phyloP scores from a whole-genome alignment of 2,329 filamentous ascomycete species.

The Hymenoscyphus infarciens region DNA sequence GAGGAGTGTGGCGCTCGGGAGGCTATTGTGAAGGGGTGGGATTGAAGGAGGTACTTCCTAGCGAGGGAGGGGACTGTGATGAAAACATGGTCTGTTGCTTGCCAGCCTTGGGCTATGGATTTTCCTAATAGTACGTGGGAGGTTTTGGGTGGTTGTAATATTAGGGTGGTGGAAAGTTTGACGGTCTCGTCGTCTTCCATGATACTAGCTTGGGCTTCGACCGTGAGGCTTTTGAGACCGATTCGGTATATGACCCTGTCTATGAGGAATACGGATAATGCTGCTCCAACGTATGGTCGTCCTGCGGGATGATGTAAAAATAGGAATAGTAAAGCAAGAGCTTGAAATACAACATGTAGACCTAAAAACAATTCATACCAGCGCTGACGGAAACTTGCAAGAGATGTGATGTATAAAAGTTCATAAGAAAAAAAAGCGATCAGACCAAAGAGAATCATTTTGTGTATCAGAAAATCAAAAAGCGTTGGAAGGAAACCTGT shows the following conservation, averaged over 20 bases:
- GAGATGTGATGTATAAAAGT: slow-evolving; percentile 57
- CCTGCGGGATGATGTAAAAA: slow-evolving; percentile 56
- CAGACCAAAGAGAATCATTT: slow-evolving; percentile 52
- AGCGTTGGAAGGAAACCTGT: slow-evolving; percentile 44
- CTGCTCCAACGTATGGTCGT: slow-evolving; percentile 49
- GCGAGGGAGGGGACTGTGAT: slow-evolving; percentile 55
- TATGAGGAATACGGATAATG: slow-evolving; percentile 53
- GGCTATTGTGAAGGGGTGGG: slow-evolving; percentile 65
- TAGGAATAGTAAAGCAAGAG: slow-evolving; percentile 51
- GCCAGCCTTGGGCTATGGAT: slow-evolving; percentile 51
- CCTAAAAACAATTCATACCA: slow-evolving; percentile 63
- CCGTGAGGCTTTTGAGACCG: slow-evolving; percentile 45
- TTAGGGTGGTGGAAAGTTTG: slow-evolving; percentile 37
- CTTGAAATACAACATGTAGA: slow-evolving; percentile 55
- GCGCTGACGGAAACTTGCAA: slow-evolving; percentile 54
- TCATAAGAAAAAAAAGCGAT: slow-evolving; percentile 56
- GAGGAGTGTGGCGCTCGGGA: slow-evolving; percentile 48
- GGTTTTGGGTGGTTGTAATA: slow-evolving; percentile 10
- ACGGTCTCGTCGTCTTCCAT: slow-evolving; percentile 56
- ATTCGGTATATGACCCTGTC: slow-evolving; percentile 58
- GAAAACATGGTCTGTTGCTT: slow-evolving; percentile 61
- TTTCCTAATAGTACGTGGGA: slow-evolving; percentile 24
- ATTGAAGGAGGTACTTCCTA: slow-evolving; percentile 50
- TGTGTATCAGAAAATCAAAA: slow-evolving; percentile 47
- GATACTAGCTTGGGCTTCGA: slow-evolving; percentile 48